Conservation (phyloP, 768 basidiomycete genomes). For the Boletus reticuloceps region DNA sequence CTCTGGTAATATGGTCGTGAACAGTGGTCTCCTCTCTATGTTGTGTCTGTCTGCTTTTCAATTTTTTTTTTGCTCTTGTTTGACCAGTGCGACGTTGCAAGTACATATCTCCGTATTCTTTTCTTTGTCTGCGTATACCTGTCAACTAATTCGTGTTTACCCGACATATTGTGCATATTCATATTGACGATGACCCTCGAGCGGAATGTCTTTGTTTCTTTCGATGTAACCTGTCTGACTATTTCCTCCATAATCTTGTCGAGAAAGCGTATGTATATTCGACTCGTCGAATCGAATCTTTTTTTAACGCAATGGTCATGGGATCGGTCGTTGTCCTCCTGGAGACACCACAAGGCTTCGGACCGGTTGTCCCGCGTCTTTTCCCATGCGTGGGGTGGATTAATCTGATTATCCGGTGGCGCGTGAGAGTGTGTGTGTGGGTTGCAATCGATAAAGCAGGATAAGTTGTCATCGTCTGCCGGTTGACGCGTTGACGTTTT, state of each 20-base stretch:
- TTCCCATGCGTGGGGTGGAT: no score
- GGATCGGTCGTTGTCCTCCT: no score
- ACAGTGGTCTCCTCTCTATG: constrained; percentile 21
- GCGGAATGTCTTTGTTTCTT: neutral
- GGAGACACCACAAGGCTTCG: neutral
- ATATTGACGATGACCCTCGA: neutral
- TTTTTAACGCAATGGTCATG: no score
- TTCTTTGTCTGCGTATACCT: constrained; percentile 19
- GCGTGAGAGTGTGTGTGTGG: no score
- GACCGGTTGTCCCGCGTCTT: neutral
- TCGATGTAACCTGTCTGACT: neutral
- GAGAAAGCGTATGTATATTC: neutral
- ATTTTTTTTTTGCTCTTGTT: neutral
- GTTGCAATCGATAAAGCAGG: no score
- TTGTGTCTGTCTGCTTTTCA: neutral
- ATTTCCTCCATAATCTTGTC: neutral
- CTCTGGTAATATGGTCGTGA: constrained; percentile 23
- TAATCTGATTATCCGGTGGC: no score
- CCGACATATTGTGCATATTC: constrained; percentile 23
- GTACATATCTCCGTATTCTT: constrained; percentile 13
- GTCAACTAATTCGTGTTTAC: constrained; percentile 18
- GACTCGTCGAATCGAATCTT: no score
- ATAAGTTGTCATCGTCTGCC: no score
- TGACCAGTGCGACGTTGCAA: constrained; percentile 1
- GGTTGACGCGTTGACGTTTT: no score